Evolutionary conservation across 192 early-diverging fungal genomes (phyloP).

Genomic region (Kickxella alabastrina): DNA sequence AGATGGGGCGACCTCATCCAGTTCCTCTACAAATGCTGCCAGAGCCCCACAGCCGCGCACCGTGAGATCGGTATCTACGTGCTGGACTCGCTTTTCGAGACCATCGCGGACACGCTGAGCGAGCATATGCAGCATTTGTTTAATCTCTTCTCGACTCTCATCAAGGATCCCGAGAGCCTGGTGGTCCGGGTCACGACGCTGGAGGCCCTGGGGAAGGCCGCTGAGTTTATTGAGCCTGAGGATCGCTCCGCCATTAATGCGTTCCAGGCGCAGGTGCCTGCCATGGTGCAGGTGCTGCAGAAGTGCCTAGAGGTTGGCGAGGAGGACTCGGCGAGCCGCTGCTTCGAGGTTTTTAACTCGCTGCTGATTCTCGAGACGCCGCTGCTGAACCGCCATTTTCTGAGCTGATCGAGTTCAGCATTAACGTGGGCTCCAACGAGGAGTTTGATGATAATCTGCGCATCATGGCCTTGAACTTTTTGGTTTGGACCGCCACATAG

Average conservation of each 20-base stretch:
- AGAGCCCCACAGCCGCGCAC: constrained; percentile 65
- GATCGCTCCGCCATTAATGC: constrained; percentile 64
- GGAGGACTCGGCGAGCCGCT: constrained; percentile 70
- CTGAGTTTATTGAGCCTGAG: constrained; percentile 74
- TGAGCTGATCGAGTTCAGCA: constrained; percentile 78
- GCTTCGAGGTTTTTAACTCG: constrained; percentile 85
- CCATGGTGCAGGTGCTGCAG: constrained; percentile 82
- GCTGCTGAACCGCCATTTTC: constrained; percentile 72
- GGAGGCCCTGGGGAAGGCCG: constrained; percentile 75
- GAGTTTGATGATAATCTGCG: constrained; percentile 68
- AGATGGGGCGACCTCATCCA: constrained; percentile 75
- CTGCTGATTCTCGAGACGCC: constrained; percentile 78
- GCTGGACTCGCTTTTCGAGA: constrained; percentile 83
- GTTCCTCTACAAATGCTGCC: constrained; percentile 78
- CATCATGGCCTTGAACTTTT: constrained; percentile 77
- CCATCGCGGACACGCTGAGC: constrained; percentile 62
- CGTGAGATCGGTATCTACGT: constrained; percentile 85
- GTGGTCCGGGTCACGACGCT: constrained; percentile 77
- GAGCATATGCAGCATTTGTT: constrained; percentile 65
- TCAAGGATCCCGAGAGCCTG: constrained; percentile 80
- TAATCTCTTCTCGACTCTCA: constrained; percentile 66
- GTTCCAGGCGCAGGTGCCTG: constrained; percentile 72
- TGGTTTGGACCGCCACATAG: constrained; percentile 60
- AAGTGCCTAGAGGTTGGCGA: constrained; percentile 70
- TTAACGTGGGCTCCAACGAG: constrained; percentile 65